Evolutionary conservation across 169 alveolate species (phyloP).

Genomic region (Miamiensis avidus): DNA sequence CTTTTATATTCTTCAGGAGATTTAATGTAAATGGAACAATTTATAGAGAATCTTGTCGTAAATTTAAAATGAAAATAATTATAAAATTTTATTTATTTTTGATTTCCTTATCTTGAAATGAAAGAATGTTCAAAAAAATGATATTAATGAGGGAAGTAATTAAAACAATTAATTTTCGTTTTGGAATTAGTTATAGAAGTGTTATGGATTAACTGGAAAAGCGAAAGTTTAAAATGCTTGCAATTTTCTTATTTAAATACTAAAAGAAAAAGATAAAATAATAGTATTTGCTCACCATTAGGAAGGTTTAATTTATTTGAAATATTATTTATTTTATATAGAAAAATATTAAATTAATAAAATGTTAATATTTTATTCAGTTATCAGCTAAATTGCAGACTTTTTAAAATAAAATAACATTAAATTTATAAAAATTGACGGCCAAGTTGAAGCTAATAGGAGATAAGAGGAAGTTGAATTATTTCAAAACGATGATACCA

Average conservation of each 20-base stretch:
- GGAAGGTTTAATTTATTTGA: background rate
- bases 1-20: conserved; percentile 45
- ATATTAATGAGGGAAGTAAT: no score
- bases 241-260: conserved; percentile 90
- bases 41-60: background rate
- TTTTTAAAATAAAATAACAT: conserved; percentile 31
- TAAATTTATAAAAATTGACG: conserved; percentile 62
- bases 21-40: conserved; percentile 26
- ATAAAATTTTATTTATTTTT: no score
- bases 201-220: conserved; percentile 91
- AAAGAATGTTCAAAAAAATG: background rate
- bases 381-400: conserved; percentile 46
- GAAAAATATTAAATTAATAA: background rate
- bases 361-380: background rate
- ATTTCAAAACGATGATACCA: conserved; percentile 43
- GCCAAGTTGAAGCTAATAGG: conserved; percentile 29
- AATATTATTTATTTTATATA: no score
- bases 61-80: no score
- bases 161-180: no score
- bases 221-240: conserved; percentile 93
- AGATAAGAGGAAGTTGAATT: conserved; percentile 44
- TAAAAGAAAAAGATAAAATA: conserved; percentile 84
- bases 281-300: conserved; percentile 77
- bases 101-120: background rate
- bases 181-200: background rate